Evolutionary conservation across 441 rosid species (phyloP), one percentile per base, ranked within the genome.

Genomic region (Sinapis alba): DNA sequence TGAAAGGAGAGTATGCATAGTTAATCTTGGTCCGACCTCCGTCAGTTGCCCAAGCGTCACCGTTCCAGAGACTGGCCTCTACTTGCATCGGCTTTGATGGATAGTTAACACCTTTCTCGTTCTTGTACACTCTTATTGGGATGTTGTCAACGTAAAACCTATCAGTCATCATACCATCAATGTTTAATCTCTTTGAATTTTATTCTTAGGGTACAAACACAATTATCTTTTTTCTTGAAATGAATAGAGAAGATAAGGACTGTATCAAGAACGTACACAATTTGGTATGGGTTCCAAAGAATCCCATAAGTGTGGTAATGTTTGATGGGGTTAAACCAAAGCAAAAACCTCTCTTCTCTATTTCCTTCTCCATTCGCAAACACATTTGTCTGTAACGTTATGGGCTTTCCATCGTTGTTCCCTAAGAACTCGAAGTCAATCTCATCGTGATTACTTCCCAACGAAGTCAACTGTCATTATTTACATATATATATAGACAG

Each of bases 351-450:
- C 75, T 93, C 84, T 75, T 93, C 97, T 78, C 87, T 85, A 69
- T 83, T 63, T 45, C 95, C 97, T 5, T 47, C 53, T 12, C 94
- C 97, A 61, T 81, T 75, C 27, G 79, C 81, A 70, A 81, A 91
- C 62, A 93, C 86, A 70, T 93, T 93, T 41, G 97, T 93, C n/a
- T 93, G 97, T 63, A 91, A 78, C 21, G 79, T 70, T 58, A 80
- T 65, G 0, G 94, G 91, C 72, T 71, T 86, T 15, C 91, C 94
- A 80, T 87, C 80, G 54, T 67, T 74, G 72, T 89, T 89, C 1
- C 98, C 98, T 45, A 93, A 54, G 65, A 93, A 93, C 82, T 93
- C 96, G 13, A 90, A 88, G 79, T 91, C 98, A 27, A 91, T 50
- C 79, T 93, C 97, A 38, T 91, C 97, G 26, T 87, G 97, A 50